Evolutionary conservation across 805 yeast genomes (phyloP).

Genomic region (Monosporozyma aerobia): DNA sequence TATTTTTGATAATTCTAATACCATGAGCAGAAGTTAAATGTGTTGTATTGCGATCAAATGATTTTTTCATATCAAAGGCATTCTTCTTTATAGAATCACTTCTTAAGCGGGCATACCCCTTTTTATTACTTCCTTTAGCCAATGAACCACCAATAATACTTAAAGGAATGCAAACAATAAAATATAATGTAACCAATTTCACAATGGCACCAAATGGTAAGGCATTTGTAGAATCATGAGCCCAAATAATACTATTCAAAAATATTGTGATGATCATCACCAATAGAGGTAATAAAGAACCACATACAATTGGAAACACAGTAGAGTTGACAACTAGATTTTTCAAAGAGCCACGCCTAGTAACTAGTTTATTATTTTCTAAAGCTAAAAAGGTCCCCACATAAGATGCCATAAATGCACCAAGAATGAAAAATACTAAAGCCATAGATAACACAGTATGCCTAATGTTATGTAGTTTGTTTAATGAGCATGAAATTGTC

Average conservation of each 20-base stretch:
- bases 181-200: conserved; percentile 48
- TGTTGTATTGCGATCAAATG: background rate
- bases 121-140: conserved; percentile 7
- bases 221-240: conserved; percentile 63
- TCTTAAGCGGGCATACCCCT: conserved; percentile 3
- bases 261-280: conserved; percentile 43
- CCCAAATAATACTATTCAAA: conserved; percentile 66
- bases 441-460: conserved; percentile 60
- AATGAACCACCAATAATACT: conserved; percentile 58
- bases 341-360: conserved; percentile 3
- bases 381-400: conserved; percentile 46
- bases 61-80: background rate
- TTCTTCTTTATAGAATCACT: conserved; percentile 3
- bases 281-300: conserved; percentile 39
- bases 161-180: conserved; percentile 63
- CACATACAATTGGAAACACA: conserved; percentile 36
- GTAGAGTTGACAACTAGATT: conserved; percentile 1
- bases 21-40: background rate
- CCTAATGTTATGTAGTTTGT: conserved; percentile 55
- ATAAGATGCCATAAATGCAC: conserved; percentile 70
- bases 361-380: conserved; percentile 3
- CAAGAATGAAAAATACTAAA: conserved; percentile 48
- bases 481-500: conserved; percentile 45
- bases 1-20: background rate
- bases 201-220: conserved; percentile 71